Evolutionary conservation across 2,329 filamentous ascomycete genomes (phyloP).

Genomic region (Fusarium udum): DNA sequence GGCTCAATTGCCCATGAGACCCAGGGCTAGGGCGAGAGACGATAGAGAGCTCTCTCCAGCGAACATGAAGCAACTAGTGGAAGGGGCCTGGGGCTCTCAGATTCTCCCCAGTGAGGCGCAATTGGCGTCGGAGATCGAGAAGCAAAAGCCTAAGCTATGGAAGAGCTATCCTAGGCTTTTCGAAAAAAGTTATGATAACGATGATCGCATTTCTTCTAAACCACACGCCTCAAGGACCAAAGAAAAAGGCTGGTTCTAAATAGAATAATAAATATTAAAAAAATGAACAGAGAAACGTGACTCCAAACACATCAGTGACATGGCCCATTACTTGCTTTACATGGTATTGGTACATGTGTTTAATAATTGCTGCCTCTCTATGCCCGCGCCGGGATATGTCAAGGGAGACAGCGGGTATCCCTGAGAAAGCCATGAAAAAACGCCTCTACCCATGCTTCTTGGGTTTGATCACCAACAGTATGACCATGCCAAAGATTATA

Average conservation of each 20-base stretch:
- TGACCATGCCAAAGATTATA: conserved; percentile 86
- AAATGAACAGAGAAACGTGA: conserved; percentile 36
- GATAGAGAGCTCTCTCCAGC: conserved; percentile 44
- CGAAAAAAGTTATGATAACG: conserved; percentile 40
- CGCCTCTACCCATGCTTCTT: conserved; percentile 57
- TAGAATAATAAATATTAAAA: conserved; percentile 29
- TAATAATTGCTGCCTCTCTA: conserved; percentile 19
- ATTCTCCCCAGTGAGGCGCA: conserved; percentile 40
- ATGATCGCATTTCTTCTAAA: background rate
- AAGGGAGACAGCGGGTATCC: conserved; percentile 23
- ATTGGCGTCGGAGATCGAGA: conserved; percentile 43
- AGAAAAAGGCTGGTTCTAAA: conserved; percentile 28
- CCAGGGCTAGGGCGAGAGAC: conserved; percentile 44
- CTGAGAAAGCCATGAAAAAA: conserved; percentile 15
- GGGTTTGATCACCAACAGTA: conserved; percentile 82
- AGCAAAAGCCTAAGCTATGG: conserved; percentile 45
- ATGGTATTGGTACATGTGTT: conserved; percentile 46
- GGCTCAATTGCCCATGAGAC: conserved; percentile 42
- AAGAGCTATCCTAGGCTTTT: conserved; percentile 44
- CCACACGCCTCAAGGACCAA: background rate
- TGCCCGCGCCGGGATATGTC: background rate
- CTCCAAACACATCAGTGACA: conserved; percentile 41
- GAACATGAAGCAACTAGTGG: conserved; percentile 46
- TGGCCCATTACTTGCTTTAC: conserved; percentile 42
- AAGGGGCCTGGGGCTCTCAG: conserved; percentile 49